phyloP scores from a whole-genome alignment of 148 eudicot genomes.

The Fagopyrum tataricum region DNA sequence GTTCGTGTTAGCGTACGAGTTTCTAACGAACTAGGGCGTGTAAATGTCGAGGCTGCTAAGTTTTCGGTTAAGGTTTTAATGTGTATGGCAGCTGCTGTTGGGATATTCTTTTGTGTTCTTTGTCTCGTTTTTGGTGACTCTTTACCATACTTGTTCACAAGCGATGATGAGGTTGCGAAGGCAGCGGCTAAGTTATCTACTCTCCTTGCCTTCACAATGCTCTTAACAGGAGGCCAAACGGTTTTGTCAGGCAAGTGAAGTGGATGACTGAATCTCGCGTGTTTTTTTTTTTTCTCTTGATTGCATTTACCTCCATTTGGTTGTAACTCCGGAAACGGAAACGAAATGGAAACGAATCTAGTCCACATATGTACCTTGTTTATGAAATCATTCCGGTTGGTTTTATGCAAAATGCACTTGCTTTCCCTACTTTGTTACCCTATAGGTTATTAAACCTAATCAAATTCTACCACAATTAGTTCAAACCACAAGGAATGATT shows the following conservation, averaged over 20 bases:
- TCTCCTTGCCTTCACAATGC: slow-evolving; percentile 35
- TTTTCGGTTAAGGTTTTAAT: slow-evolving; percentile 29
- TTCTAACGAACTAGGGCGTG: slow-evolving; percentile 69
- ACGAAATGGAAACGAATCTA: too few species aligned
- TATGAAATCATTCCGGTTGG: too few species aligned
- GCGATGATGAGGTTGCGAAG: slow-evolving; percentile 29
- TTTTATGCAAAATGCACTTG: too few species aligned
- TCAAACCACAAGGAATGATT: too few species aligned
- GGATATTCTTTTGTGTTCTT: slow-evolving; percentile 17
- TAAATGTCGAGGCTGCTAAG: slow-evolving; percentile 55
- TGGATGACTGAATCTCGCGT: too few species aligned
- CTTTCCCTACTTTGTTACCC: too few species aligned
- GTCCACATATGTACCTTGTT: too few species aligned
- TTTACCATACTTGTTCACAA: slow-evolving; percentile 34
- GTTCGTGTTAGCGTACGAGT: slow-evolving; percentile 46
- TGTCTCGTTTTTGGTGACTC: slow-evolving; percentile 23
- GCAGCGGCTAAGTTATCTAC: slow-evolving; percentile 35
- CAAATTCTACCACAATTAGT: too few species aligned
- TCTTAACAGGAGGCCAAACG: slow-evolving; percentile 35
- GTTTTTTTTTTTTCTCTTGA: too few species aligned
- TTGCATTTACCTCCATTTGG: too few species aligned
- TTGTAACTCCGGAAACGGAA: too few species aligned
- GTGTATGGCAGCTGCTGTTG: slow-evolving; percentile 5
- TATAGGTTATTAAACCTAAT: too few species aligned
- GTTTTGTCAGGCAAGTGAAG: slow-evolving; percentile 37